Evolutionary conservation across 1,284 basidiomycete species (phyloP), one percentile per base, ranked within the genome.

Genomic region (Rhodofomes roseus): DNA sequence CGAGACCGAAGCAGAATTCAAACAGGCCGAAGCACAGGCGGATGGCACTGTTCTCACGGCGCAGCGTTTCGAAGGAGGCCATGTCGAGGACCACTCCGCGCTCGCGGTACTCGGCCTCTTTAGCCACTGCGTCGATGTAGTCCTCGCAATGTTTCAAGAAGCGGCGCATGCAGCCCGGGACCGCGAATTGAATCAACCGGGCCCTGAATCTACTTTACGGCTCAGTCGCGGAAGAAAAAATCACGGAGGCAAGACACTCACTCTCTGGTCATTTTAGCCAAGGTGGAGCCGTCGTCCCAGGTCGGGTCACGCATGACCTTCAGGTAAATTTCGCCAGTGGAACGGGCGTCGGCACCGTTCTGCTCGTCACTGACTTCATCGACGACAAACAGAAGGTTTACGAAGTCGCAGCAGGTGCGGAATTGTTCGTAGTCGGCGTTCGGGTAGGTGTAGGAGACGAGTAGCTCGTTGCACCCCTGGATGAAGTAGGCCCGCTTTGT

Each of bases 311-410:
- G 66, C 69, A 75, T 69, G 41, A 62, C 68, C 50, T 72, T 71
- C 36, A 74, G 74, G 63, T 82, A 84, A 41, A 81, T 75, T 39
- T 80, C 74, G 29, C 84, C 82, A 34, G 83, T 86, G 22, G 71
- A 69, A 40, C 79, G 76, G 44, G 84, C 86, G 56, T 82, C 85
- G 54, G 72, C 69, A 40, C 81, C 81, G 65, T 73, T 78, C 69
- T 86, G 85, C 55, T 86, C 85, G 65, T 89, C 86, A 67, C 84
- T 87, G 54, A 87, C 76, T 67, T 89, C 87, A 66, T 90, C 87
- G 51, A 87, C 78, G 54, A 86, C 83, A 70, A 87, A 89, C 23
- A 89, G 77, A n/a, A 85, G 73, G 63, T 87, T 86, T 66, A 88
- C 77, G 62, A 86, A 85, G 71, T 89, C 86, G 66, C 84, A 86